Evolutionary conservation across 2,329 filamentous ascomycete species (phyloP).

Genomic region (Coniochaeta ligniaria): DNA sequence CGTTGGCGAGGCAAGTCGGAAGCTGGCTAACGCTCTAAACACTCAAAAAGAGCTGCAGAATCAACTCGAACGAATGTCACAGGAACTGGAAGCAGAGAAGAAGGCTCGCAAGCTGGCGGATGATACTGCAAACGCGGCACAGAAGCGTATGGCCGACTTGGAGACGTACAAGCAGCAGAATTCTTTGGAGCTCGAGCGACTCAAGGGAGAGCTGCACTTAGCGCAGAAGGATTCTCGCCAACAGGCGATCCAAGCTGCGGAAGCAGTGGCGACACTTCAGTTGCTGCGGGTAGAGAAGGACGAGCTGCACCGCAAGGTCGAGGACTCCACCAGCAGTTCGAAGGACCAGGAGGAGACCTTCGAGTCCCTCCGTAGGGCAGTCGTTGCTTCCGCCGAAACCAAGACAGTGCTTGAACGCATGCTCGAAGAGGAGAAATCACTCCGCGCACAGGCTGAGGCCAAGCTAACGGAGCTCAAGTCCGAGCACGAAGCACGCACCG

Average conservation of each 20-base stretch:
- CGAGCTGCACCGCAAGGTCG: constrained; percentile 62
- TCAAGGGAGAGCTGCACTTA: constrained; percentile 80
- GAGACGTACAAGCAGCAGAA: constrained; percentile 79
- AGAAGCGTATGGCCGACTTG: constrained; percentile 76
- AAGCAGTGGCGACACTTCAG: constrained; percentile 67
- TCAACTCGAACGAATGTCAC: constrained; percentile 60
- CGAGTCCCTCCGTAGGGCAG: constrained; percentile 66
- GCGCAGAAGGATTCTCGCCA: constrained; percentile 73
- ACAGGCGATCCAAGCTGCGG: constrained; percentile 68
- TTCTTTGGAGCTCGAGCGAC: constrained; percentile 73
- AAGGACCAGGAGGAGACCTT: constrained; percentile 67
- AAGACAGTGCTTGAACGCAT: constrained; percentile 70
- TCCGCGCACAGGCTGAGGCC: constrained; percentile 66
- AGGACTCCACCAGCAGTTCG: constrained; percentile 58
- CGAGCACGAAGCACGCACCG: constrained; percentile 74
- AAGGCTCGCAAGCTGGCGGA: constrained; percentile 78
- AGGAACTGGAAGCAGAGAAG: constrained; percentile 74
- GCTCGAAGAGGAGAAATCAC: constrained; percentile 73
- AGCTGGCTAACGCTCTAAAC: constrained; percentile 74
- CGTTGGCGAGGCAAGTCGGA: constrained; percentile 67
- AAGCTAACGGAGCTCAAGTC: constrained; percentile 70
- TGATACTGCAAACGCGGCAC: constrained; percentile 74
- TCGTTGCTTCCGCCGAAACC: constrained; percentile 73
- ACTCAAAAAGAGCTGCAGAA: constrained; percentile 73
- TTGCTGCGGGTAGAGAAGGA: constrained; percentile 81